Percentiles rank a stretch among this genome's conserved stretches.
phyloP scores from a whole-genome alignment of 2,329 filamentous ascomycete genomes.

The Phoma sp. region DNA sequence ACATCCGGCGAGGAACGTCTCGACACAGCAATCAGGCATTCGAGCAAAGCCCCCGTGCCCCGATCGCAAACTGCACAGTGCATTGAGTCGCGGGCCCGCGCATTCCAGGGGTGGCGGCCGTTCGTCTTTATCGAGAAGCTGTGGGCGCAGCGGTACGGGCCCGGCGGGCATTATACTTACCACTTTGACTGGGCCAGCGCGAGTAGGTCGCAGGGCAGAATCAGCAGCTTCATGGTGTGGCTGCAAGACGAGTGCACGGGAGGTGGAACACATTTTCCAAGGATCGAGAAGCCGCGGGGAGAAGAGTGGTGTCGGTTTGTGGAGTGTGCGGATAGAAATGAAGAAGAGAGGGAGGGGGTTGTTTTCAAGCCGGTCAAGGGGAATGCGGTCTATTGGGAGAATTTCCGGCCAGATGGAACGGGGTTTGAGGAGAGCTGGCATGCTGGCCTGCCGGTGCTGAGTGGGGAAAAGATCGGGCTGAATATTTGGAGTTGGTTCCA shows the following conservation, averaged over 20 bases:
- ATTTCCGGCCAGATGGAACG: conserved; percentile 60
- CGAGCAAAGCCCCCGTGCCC: conserved; percentile 54
- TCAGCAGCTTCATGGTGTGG: conserved; percentile 69
- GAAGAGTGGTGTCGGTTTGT: conserved; percentile 63
- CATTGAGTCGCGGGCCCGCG: conserved; percentile 63
- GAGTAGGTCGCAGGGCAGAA: conserved; percentile 48
- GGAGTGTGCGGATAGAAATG: conserved; percentile 53
- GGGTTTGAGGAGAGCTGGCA: conserved; percentile 67
- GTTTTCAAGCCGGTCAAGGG: conserved; percentile 64
- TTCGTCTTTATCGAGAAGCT: conserved; percentile 65
- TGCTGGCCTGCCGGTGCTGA: conserved; percentile 63
- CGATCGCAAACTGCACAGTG: conserved; percentile 59
- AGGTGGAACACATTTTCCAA: conserved; percentile 67
- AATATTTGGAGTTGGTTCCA: conserved; percentile 71
- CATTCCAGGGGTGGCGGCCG: conserved; percentile 65
- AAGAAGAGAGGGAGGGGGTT: conserved; percentile 51
- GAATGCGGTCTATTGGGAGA: conserved; percentile 69
- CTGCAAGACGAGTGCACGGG: conserved; percentile 58
- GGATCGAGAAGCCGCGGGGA: conserved; percentile 53
- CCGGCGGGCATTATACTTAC: conserved; percentile 62
- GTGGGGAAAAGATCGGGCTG: conserved; percentile 64
- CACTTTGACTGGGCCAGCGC: conserved; percentile 61
- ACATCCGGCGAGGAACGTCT: conserved; percentile 55
- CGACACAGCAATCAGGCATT: conserved; percentile 58
- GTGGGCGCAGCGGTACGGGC: conserved; percentile 66